phyloP scores from a whole-genome alignment of 2,329 filamentous ascomycete species.

The Trichoderma sp. region DNA sequence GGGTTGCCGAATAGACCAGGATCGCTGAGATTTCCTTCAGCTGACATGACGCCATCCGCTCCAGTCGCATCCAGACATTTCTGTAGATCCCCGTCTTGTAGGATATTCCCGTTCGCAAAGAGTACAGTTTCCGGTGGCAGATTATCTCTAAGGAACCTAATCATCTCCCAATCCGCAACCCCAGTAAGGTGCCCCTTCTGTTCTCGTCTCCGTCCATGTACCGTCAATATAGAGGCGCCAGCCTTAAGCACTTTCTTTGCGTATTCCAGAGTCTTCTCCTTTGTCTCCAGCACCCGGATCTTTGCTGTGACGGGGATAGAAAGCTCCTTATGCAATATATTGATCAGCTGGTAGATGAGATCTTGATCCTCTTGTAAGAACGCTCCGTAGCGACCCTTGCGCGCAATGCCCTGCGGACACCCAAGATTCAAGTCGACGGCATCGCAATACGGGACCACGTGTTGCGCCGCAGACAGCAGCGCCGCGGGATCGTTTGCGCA shows the following conservation, averaged over 20 bases:
- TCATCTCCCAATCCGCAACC: constrained; percentile 84
- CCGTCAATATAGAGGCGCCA: constrained; percentile 87
- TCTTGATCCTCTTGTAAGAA: constrained; percentile 93
- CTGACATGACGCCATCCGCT: constrained; percentile 91
- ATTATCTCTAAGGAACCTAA: constrained; percentile 77
- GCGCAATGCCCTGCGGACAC: constrained; percentile 93
- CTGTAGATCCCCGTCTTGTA: constrained; percentile 75
- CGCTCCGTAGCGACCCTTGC: constrained; percentile 85
- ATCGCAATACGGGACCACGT: constrained; percentile 84
- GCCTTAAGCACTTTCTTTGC: constrained; percentile 82
- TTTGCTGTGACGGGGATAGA: constrained; percentile 89
- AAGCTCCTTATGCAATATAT: constrained; percentile 74
- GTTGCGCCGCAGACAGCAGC: constrained; percentile 72
- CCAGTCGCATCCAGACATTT: constrained; percentile 78
- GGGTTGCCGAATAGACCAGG: constrained; percentile 76
- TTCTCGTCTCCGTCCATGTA: constrained; percentile 83
- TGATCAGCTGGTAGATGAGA: constrained; percentile 77
- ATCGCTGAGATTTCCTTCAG: constrained; percentile 91
- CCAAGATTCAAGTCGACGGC: constrained; percentile 94
- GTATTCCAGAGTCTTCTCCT: constrained; percentile 82
- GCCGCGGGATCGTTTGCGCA: constrained; percentile 85
- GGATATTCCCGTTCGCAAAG: constrained; percentile 93
- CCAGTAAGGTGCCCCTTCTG: constrained; percentile 97
- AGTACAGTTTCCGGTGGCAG: constrained; percentile 85
- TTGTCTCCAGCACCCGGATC: constrained; percentile 83